A percentile compares a stretch with the other conserved stretches of the same genome.
Conservation (phyloP, 176 grass and related monocot genomes). For the Cenchrus americanus region DNA sequence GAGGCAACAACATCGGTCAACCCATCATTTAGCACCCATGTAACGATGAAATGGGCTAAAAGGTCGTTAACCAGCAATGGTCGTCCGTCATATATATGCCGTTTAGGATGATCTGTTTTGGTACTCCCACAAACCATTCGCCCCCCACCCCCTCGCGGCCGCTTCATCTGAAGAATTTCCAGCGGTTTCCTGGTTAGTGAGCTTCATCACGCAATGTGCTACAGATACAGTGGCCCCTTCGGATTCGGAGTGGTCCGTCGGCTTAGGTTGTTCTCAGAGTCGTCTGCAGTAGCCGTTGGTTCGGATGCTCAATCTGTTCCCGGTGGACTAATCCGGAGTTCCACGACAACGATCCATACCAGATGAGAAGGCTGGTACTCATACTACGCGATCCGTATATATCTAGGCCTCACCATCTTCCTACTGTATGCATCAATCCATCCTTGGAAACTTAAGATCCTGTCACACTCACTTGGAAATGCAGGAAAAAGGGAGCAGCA, state of each 20-base stretch:
- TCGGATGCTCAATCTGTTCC: not conserved
- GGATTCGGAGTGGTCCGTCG: not conserved
- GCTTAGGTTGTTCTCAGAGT: not conserved
- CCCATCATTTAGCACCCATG: no score
- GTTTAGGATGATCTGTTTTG: no score
- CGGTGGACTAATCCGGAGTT: not conserved
- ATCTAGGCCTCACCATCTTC: not conserved
- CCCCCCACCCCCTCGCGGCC: no score
- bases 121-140: no score
- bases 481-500: not conserved
- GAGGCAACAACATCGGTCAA: no score
- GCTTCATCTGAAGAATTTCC: no score
- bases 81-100: no score
- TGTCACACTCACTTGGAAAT: not conserved
- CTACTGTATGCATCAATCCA: not conserved
- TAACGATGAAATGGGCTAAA: no score
- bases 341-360: slow-evolving; percentile 12
- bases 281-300: not conserved
- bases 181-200: no score
- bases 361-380: not conserved
- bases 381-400: not conserved
- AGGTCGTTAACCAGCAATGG: no score
- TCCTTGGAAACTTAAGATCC: not conserved
- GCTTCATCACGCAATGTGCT: not conserved
- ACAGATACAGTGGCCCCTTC: not conserved